These are phyloP conservation scores for Hypericum androsaemum DNA, from an alignment of 345 rosid genomes.

Conservation along the genomic window DNA sequence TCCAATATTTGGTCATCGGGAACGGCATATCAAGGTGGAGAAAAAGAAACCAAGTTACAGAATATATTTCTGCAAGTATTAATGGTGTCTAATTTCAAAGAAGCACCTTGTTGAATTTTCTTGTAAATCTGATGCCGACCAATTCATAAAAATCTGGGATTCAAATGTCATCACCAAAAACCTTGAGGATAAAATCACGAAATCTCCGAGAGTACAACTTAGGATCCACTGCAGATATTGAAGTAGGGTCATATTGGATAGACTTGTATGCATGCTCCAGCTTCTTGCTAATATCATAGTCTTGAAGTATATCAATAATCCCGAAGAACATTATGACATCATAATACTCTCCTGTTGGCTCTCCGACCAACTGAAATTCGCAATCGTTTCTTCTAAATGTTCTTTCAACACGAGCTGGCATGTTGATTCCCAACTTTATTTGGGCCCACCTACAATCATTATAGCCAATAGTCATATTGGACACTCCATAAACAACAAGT, in stretches of 20 bases:
- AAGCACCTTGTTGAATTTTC: too few relatives aligned
- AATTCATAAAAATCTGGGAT: too few relatives aligned
- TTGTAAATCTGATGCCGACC: too few relatives aligned
- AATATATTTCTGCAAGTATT: too few relatives aligned
- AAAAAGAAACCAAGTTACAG: too few relatives aligned
- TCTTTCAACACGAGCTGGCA: slow-evolving; percentile 77
- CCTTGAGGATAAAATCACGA: slow-evolving; percentile 63
- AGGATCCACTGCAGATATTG: slow-evolving; percentile 85
- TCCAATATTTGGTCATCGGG: too few relatives aligned
- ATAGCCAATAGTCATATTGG: too few relatives aligned
- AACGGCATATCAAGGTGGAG: too few relatives aligned
- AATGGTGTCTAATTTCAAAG: too few relatives aligned
- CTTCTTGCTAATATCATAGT: slow-evolving; percentile 88
- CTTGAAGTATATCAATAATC: slow-evolving; percentile 82
- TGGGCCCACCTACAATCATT: slow-evolving; percentile 62
- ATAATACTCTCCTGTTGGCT: slow-evolving; percentile 64
- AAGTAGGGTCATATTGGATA: slow-evolving; percentile 69
- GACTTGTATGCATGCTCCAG: slow-evolving; percentile 87
- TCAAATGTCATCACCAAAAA: slow-evolving; percentile 50
- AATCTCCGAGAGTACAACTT: slow-evolving; percentile 72
- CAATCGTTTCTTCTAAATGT: slow-evolving; percentile 41
- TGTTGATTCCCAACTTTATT: slow-evolving; percentile 56
- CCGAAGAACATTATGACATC: slow-evolving; percentile 80
- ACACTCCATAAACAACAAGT: too few relatives aligned
- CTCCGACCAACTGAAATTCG: slow-evolving; percentile 62